Conservation (phyloP, 208 protist species). For the Acanthamoeba lenticulata region DNA sequence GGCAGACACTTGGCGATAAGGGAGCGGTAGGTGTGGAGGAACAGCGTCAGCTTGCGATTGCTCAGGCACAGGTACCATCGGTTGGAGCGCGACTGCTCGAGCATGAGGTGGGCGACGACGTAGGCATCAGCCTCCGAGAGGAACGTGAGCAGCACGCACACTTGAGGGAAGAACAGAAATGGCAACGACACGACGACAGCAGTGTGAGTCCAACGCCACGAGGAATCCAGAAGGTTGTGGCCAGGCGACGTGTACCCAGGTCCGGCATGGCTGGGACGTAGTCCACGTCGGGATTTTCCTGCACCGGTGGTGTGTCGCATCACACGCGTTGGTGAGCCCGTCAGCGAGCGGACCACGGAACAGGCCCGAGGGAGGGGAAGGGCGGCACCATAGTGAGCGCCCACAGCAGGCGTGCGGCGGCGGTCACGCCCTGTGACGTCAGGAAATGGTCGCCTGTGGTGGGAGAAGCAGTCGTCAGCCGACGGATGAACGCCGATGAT, state of each 20-base stretch:
- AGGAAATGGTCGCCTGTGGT: neutral
- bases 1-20: constrained; percentile 13
- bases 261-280: neutral
- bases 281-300: neutral
- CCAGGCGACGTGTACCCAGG: neutral
- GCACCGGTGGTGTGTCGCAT: neutral
- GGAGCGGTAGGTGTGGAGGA: neutral
- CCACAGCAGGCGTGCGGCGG: neutral
- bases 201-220: neutral
- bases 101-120: neutral
- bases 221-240: neutral
- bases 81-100: neutral
- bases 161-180: neutral
- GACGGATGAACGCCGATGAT: no score
- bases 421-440: neutral
- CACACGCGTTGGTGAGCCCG: neutral
- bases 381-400: neutral
- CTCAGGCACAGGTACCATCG: neutral
- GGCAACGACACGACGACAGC: neutral
- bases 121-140: neutral
- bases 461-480: neutral
- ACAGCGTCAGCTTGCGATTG: neutral
- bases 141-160: constrained; percentile 8
- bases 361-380: no score
- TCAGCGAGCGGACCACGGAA: neutral